Evolutionary conservation across 2,329 filamentous ascomycete genomes (phyloP).

Genomic region (Trichoderma sp.): DNA sequence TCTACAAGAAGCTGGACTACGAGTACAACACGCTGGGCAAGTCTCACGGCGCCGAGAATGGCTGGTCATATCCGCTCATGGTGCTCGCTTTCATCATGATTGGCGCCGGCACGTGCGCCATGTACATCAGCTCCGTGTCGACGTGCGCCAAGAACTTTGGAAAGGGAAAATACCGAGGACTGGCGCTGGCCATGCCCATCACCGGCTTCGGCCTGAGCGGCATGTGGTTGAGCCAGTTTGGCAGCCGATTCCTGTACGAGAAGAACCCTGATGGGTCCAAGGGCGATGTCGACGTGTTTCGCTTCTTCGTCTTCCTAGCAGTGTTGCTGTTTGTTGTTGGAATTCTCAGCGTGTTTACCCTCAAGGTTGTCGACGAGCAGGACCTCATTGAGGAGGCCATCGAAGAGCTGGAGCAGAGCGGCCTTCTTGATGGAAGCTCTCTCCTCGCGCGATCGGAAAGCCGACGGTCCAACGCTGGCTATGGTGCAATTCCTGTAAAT

Average conservation of each 20-base stretch:
- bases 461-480: constrained; percentile 65
- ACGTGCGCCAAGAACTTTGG: constrained; percentile 99
- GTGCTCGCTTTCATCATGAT: constrained; percentile 79
- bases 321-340: constrained; percentile 71
- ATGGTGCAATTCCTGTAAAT: constrained; percentile 60
- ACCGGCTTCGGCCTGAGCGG: constrained; percentile 90
- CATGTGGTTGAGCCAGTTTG: constrained; percentile 93
- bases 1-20: constrained; percentile 62
- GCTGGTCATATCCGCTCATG: constrained; percentile 79
- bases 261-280: constrained; percentile 61
- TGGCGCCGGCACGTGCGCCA: constrained; percentile 79
- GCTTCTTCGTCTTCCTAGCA: constrained; percentile 85
- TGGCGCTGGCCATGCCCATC: constrained; percentile 88
- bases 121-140: constrained; percentile 90
- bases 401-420: constrained; percentile 87
- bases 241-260: constrained; percentile 75
- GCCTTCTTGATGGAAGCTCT: constrained; percentile 73
- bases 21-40: constrained; percentile 43
- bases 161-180: constrained; percentile 78
- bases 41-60: constrained; percentile 45
- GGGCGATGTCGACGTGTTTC: constrained; percentile 72
- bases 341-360: constrained; percentile 68
- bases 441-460: constrained; percentile 62
- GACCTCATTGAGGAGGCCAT: constrained; percentile 88
- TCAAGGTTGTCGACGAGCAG: constrained; percentile 80